Base-by-base conservation (phyloP, 2,329 filamentous ascomycete species). In the Bipolaris zeicola region DNA sequence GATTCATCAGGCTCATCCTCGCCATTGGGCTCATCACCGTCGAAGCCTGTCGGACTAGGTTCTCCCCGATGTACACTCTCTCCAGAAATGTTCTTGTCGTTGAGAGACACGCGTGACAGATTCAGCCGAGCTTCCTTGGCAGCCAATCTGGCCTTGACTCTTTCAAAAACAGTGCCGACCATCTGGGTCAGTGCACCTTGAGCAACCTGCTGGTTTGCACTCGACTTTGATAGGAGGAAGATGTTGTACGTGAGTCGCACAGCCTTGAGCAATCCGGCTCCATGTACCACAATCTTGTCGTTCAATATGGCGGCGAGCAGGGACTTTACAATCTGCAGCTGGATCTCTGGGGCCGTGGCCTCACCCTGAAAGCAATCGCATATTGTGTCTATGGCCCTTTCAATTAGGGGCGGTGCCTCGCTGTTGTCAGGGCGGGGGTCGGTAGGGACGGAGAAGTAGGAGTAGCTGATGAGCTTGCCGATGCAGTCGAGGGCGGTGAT, bases 351-450 rank as follows among this genome's bases (percentile, higher is more conserved):
- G 3, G 92, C 88, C 0, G 96, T 99, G 1, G 91, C 91, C 79
- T 99, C 95, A 72, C 95, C 94, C 74, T 98, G 93, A 74, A 99
- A 99, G 76, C 95, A 99, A 74, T 98, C 94, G 82, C 95, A 99
- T 81, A 99, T 99, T 34, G 95, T 96, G 78, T 99, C 96, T 71
- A 99, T 99, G 57, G 96, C 95, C 63, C 94, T 87, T 79, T 99
- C 96, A 72, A 99, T 99, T 64, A 99, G 82, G 14, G 94, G 93
- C 3, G 89, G 82, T 38, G 81, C 66, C 37, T 76, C 71, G 54
- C 62, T 58, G 55, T 62, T 64, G 52, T 73, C 69, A 62, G 72
- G 66, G 22, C 72, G 76, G 52, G 66, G 77, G 62, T 80, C 78
- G 36, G 77, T 71, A 34, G 88, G 85, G 47, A 91, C 86, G 46